phyloP scores from a whole-genome alignment of 2,329 filamentous ascomycete genomes.

The Botryotinia narcissicola region DNA sequence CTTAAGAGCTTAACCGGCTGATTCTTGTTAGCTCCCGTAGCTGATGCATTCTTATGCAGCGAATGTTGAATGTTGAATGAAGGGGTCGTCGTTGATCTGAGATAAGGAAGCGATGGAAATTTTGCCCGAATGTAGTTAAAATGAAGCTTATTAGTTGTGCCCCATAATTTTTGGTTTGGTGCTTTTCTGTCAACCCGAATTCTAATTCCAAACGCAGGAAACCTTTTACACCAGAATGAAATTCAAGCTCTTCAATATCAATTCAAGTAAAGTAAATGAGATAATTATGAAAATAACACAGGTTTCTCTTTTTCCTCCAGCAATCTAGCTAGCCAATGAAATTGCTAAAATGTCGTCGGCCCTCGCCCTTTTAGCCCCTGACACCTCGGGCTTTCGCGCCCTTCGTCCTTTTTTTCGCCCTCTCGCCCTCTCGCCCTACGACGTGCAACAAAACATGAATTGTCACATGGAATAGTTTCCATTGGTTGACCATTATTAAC shows the following conservation, averaged over 20 bases:
- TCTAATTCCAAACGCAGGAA: not conserved
- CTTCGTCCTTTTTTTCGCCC: not conserved
- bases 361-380: not conserved
- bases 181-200: not conserved
- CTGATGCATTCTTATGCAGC: not conserved
- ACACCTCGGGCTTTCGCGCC: slow-evolving; percentile 4
- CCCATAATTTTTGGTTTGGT: slow-evolving; percentile 4
- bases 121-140: slow-evolving; percentile 27
- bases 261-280: not conserved
- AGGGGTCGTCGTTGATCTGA: slow-evolving; percentile 14
- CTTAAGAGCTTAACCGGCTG: not conserved
- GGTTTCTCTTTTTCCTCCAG: not conserved
- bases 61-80: not conserved
- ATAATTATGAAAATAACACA: not conserved
- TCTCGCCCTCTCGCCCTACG: slow-evolving; percentile 7
- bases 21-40: not conserved
- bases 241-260: not conserved
- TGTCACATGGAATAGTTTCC: not conserved
- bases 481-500: not conserved
- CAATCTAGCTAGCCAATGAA: not conserved
- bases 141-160: slow-evolving; percentile 1
- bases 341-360: not conserved
- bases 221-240: not conserved
- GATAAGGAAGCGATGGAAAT: slow-evolving; percentile 25
- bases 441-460: slow-evolving; percentile 14